These are phyloP conservation scores for Annulohypoxylon nitens DNA, from an alignment of 495 filamentous ascomycete genomes.

Conservation along the genomic window DNA sequence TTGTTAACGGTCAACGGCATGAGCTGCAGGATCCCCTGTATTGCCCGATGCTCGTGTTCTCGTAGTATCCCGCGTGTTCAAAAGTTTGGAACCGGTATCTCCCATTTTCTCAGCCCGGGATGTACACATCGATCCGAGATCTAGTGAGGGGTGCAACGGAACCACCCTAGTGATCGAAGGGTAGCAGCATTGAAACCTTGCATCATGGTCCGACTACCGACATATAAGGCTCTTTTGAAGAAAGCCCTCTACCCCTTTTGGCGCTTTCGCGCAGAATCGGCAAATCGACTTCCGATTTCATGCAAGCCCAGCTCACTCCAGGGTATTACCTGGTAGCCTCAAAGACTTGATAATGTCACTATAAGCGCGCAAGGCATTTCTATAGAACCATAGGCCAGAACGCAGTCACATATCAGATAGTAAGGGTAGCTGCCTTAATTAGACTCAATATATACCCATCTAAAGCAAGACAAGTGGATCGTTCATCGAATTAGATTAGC, in stretches of 20 bases:
- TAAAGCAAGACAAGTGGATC: conserved; percentile 2
- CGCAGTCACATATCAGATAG: background rate
- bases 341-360: background rate
- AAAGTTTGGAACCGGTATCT: conserved; percentile 2
- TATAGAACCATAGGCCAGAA: background rate
- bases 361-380: background rate
- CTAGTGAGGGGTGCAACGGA: conserved; percentile 20
- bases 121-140: conserved; percentile 38
- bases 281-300: conserved; percentile 7
- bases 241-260: background rate
- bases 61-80: background rate
- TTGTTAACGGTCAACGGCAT: conserved; percentile 37
- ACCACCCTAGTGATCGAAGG: conserved; percentile 21
- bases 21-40: conserved; percentile 26
- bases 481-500: background rate
- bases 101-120: conserved; percentile 15
- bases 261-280: background rate
- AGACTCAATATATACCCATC: conserved; percentile 3
- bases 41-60: conserved; percentile 6
- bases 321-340: background rate
- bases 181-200: conserved; percentile 35
- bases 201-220: conserved; percentile 41
- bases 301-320: background rate
- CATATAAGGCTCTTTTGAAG: conserved; percentile 3
- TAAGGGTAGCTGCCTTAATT: background rate